Evolutionary conservation across 1,284 basidiomycete species (phyloP).

Genomic region (Boletus nobilissimus): DNA sequence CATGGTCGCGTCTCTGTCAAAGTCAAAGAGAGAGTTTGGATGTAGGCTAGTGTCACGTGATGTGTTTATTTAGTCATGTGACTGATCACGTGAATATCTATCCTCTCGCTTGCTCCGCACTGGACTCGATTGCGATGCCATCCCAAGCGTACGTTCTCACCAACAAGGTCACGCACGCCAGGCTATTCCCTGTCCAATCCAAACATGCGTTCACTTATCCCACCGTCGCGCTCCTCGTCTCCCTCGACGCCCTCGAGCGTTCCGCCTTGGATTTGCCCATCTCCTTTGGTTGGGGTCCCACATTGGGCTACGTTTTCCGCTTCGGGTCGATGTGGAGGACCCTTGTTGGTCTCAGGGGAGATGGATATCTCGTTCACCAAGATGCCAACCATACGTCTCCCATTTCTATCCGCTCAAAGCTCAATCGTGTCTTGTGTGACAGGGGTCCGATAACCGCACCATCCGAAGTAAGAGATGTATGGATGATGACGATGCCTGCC

Average conservation of each 20-base stretch:
- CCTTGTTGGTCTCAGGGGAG: neutral
- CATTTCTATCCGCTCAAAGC: neutral
- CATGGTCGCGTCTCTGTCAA: constrained; percentile 37
- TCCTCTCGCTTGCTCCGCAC: neutral
- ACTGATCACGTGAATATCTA: constrained; percentile 2
- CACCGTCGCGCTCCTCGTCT: neutral
- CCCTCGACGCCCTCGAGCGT: neutral
- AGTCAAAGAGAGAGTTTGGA: neutral
- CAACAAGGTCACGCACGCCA: neutral
- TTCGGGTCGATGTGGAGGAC: neutral
- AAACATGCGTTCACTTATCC: neutral
- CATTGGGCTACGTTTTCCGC: neutral
- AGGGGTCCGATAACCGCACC: neutral
- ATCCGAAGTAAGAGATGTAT: neutral
- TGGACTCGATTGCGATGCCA: neutral
- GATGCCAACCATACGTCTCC: neutral
- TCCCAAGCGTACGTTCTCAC: neutral
- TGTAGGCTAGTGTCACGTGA: constrained; percentile 7
- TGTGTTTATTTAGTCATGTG: constrained; percentile 14
- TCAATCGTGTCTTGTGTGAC: neutral
- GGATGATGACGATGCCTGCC: constrained; percentile 1
- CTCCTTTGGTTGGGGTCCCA: neutral
- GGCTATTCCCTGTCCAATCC: neutral
- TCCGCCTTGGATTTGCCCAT: neutral
- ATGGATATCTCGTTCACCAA: neutral